Evolutionary conservation across 306 rosid genomes (phyloP).

Genomic region (apple (Malus domestica)): ASM211411v1 NC_041804.1:15458501-15459000

Average conservation of each 20-base stretch:
- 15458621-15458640: neutral
- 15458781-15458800: conserved; percentile 26
- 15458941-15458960: neutral
- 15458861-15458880: neutral
- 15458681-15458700: neutral
- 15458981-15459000: neutral
- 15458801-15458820: conserved; percentile 26
- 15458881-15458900: neutral
- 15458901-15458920: neutral
- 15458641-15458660: neutral
- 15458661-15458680: neutral
- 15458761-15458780: conserved; percentile 48
- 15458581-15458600: neutral
- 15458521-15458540: neutral
- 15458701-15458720: neutral
- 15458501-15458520: neutral
- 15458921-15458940: neutral
- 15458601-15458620: neutral
- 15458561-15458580: neutral
- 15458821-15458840: conserved; percentile 26
- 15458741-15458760: conserved; percentile 21
- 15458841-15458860: neutral
- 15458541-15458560: neutral
- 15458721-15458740: conserved; percentile 10
- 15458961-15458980: neutral